Base-by-base conservation (phyloP, 1,139 yeast genomes). In the Protomyces pachydermus region DNA sequence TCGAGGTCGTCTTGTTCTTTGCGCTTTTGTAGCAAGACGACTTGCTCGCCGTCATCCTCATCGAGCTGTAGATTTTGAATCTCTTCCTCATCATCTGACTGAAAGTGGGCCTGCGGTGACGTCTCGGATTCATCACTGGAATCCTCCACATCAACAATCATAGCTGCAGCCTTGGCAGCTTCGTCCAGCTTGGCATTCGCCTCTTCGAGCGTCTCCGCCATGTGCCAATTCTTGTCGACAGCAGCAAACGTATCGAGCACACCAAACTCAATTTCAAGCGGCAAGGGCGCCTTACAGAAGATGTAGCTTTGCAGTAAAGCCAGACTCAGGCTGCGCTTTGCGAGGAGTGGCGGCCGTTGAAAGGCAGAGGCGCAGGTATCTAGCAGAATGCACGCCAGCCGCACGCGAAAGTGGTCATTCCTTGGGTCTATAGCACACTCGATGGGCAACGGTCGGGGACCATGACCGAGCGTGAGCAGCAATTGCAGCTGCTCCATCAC, bases 261-360 rank as follows among this genome's bases (percentile, higher is more conserved):
- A 56, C 78, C 80, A 69, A 84, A 84, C 62, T 82, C 82, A 3
- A 83, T 75, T 56, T 88, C 96, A 69, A 81, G 77, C 0, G 96
- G 91, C 39, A 88, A 88, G 56, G 77, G 80, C 8, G 74, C 74
- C 71, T 91, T 91, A 57, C 88, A 82, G 72, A 80, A 82, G n/a
- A 83, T 74, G 71, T 89, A 91, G 72, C 83, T 90, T 71, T 90
- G 95, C 68, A 90, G 85, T 70, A 84, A 86, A 20, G 80, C 79
- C 68, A 87, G 71, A 68, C 87, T 82, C 2, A 81, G 73, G 5
- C 76, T 75, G 35, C 86, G 68, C 54, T 76, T 78, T 10, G 74
- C 74, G 65, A 73, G 68, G 50, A 71, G 61, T 65, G 64, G 38
- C 39, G 67, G 63, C 25, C 65, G 48, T 66, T 61, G 55, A 51